phyloP scores from a whole-genome alignment of 192 early-diverging fungal species.

The Umbelopsis sp. region DNA sequence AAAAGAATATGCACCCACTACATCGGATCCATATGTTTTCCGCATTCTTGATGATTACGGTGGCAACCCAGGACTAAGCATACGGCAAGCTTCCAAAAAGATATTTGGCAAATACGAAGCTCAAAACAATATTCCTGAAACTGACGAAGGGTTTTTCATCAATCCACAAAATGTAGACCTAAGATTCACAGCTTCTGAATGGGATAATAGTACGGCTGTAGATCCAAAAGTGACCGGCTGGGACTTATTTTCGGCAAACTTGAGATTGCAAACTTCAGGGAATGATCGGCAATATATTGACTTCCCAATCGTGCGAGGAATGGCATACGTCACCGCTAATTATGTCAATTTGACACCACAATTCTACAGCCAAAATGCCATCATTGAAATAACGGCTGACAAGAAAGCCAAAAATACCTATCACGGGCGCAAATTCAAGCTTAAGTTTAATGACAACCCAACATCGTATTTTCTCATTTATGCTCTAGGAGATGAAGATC shows the following conservation, averaged over 20 bases:
- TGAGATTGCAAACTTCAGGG: constrained; percentile 12
- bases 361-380: constrained; percentile 34
- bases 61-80: constrained; percentile 34
- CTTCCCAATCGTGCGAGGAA: constrained; percentile 35
- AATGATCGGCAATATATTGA: constrained; percentile 10
- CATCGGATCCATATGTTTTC: constrained; percentile 39
- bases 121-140: constrained; percentile 32
- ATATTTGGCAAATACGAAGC: constrained; percentile 24
- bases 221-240: constrained; percentile 23
- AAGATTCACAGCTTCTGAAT: constrained; percentile 31
- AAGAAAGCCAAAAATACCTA: neutral
- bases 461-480: constrained; percentile 33
- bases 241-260: constrained; percentile 28
- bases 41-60: constrained; percentile 30
- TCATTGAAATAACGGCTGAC: constrained; percentile 18
- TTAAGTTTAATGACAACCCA: constrained; percentile 28
- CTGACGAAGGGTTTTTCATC: constrained; percentile 27
- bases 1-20: constrained; percentile 31
- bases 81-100: constrained; percentile 25
- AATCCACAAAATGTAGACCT: constrained; percentile 32
- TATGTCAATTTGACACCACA: constrained; percentile 37
- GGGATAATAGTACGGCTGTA: neutral
- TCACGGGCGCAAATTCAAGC: constrained; percentile 27
- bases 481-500: constrained; percentile 22
- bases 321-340: constrained; percentile 34